Evolutionary conservation across 805 yeast species (phyloP).

Genomic region (Monosporozyma solicola): DNA sequence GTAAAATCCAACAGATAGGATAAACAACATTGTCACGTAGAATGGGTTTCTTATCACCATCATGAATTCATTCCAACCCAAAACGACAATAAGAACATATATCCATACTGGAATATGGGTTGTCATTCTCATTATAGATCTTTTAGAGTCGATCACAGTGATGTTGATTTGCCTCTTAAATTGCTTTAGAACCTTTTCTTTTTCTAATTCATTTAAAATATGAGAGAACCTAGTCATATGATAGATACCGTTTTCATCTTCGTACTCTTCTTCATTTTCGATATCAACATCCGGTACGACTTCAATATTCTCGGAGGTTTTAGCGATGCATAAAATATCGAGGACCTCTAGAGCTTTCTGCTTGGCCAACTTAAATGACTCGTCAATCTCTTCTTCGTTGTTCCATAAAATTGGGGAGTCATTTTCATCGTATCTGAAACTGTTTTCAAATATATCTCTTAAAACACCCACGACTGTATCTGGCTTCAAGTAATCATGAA

Average conservation of each 20-base stretch:
- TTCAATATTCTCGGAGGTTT: slow-evolving; percentile 42
- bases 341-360: slow-evolving; percentile 46
- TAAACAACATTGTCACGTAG: slow-evolving; percentile 53
- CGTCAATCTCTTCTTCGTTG: slow-evolving; percentile 63
- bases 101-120: slow-evolving; percentile 81
- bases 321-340: slow-evolving; percentile 52
- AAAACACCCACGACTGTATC: slow-evolving; percentile 58
- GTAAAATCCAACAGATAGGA: slow-evolving; percentile 53
- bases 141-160: slow-evolving; percentile 75
- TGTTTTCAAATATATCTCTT: slow-evolving; percentile 73
- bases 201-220: slow-evolving; percentile 49
- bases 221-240: slow-evolving; percentile 43
- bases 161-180: slow-evolving; percentile 73
- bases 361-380: slow-evolving; percentile 55
- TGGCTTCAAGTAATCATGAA: slow-evolving; percentile 54
- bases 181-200: slow-evolving; percentile 44
- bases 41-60: slow-evolving; percentile 79
- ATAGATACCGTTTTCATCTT: slow-evolving; percentile 35
- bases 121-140: slow-evolving; percentile 69
- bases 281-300: slow-evolving; percentile 51
- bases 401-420: slow-evolving; percentile 81
- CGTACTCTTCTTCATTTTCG: slow-evolving; percentile 20
- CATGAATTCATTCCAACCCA: slow-evolving; percentile 96
- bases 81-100: slow-evolving; percentile 56
- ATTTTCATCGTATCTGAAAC: slow-evolving; percentile 71